Evolutionary conservation across 2,329 filamentous ascomycete genomes (phyloP), one percentile per base, ranked within the genome.

Genomic region (Colletotrichum brevisporum): DNA sequence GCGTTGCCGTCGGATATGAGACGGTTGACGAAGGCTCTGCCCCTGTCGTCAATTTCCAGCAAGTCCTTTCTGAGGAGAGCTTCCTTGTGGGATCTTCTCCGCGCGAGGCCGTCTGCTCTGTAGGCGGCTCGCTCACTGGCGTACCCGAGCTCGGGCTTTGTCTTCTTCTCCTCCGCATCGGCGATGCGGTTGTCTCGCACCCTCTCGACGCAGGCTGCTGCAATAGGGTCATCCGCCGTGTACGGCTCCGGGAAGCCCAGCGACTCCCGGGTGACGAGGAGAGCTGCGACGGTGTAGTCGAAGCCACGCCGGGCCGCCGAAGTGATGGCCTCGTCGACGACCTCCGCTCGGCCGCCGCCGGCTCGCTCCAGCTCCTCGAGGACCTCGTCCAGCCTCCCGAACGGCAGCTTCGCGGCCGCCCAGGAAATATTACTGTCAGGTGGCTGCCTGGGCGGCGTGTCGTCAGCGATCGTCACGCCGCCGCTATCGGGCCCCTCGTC

Each of bases 361-460:
- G 31, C 15, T 45, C 15, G 15, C 15, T 69, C 58, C 3, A 76
- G 63, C 58, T 75, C 55, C 4, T 73, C 68, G 6, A 74, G 6
- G 43, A 76, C 74, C 27, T 75, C 74, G 18, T 74, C 73, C 59
- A 75, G 71, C 24, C 73, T 15, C 64, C 75, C 66, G 2, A 70
- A 31, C 15, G 75, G 69, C n/a, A 74, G 72, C 1, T 36, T 4
- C 67, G 54, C n/a, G 72, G 73, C 0, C 72, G 75, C 10, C 64
- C 24, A 50, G 18, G n/a, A 10, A 2, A 9, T 5, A 5, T 16
- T 5, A 5, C 8, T 61, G 1, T 16, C 9, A 15, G 8, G 47
- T 10, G 39, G 52, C 6, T 27, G 31, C 8, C 31, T 58, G 5
- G 27, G n/a, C 0, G n/a, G 31, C 18, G 12, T 5, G 16, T 21